Evolutionary conservation across 2,329 filamentous ascomycete species (phyloP).

Genomic region (Lachnellula cervina): DNA sequence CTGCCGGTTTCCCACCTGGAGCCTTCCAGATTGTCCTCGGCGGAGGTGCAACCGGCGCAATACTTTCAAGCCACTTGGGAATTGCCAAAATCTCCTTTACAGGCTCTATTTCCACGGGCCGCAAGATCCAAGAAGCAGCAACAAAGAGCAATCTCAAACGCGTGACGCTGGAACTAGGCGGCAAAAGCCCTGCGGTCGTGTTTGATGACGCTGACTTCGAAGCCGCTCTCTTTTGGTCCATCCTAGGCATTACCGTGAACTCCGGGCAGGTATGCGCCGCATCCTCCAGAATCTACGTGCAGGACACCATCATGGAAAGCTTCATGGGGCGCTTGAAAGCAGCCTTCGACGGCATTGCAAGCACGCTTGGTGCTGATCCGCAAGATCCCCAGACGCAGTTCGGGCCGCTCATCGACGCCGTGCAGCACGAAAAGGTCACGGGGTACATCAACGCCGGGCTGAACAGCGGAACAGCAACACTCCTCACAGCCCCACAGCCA

Average conservation of each 20-base stretch:
- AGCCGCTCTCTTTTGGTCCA: conserved; percentile 39
- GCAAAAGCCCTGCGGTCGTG: conserved; percentile 39
- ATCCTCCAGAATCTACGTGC: conserved; percentile 65
- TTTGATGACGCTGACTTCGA: conserved; percentile 39
- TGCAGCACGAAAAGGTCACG: conserved; percentile 64
- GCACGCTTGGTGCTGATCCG: conserved; percentile 9
- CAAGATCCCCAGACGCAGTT: conserved; percentile 46
- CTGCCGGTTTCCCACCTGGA: conserved; percentile 32
- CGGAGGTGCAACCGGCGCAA: conserved; percentile 35
- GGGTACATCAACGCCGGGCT: conserved; percentile 56
- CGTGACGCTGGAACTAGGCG: conserved; percentile 39
- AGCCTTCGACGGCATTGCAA: neutral
- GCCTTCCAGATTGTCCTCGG: conserved; percentile 37
- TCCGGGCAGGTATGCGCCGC: conserved; percentile 35
- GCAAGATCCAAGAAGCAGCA: conserved; percentile 36
- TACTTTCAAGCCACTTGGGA: conserved; percentile 34
- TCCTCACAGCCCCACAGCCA: conserved; percentile 58
- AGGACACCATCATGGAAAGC: conserved; percentile 48
- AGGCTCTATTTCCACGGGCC: conserved; percentile 34
- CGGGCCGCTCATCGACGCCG: conserved; percentile 50
- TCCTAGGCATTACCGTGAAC: too few relatives aligned
- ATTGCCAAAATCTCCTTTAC: conserved; percentile 39
- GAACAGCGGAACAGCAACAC: conserved; percentile 46
- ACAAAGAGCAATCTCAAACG: conserved; percentile 38
- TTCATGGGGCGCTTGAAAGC: conserved; percentile 47